Base-by-base conservation (phyloP, 2,329 filamentous ascomycete genomes). In the Albifimbria verrucaria region DNA sequence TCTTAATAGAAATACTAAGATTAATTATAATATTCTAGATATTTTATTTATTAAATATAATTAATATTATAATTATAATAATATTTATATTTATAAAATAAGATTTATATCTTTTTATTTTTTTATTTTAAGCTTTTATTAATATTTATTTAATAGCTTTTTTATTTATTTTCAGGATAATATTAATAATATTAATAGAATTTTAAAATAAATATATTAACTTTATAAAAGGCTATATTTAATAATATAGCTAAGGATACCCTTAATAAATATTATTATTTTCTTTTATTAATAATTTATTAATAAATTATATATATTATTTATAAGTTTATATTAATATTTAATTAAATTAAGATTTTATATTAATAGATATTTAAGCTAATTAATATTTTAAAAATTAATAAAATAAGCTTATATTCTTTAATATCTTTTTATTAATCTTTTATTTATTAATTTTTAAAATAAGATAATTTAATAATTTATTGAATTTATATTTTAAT, bases 361-460 rank as follows among this genome's bases (percentile, higher is more conserved):
- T 48, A 42, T 43, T 23, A 6, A 2, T 48, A 26, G 45, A 15
- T 32, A 32, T 32, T 32, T 47, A 39, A 28, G 21, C 22, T 48
- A 46, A 18, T 28, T 39, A 24, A 15, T 11, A 54, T 7, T 41
- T 52, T 43, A 45, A 52, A 50, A 47, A n/a, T n/a, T n/a, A n/a
- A n/a, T n/a, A n/a, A n/a, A n/a, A n/a, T n/a, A n/a, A n/a, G 18
- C 22, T 21, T 44, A 20, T 11, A 47, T 47, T 47, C 18, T 47
- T 47, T 22, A 47, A 47, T 47, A 22, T 24, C 24, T 32, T 32
- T 9, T 32, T 32, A 32, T 32, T 32, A 32, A 9, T 32, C 7
- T 32, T 9, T 32, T 32, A 32, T 32, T 32, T 32, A 32, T 32
- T 9, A 32, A 32, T 15, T 32, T 9, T 32, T 9, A 15, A 9